phyloP scores from a whole-genome alignment of 1,139 yeast genomes.

The Wickerhamiella infanticola region DNA sequence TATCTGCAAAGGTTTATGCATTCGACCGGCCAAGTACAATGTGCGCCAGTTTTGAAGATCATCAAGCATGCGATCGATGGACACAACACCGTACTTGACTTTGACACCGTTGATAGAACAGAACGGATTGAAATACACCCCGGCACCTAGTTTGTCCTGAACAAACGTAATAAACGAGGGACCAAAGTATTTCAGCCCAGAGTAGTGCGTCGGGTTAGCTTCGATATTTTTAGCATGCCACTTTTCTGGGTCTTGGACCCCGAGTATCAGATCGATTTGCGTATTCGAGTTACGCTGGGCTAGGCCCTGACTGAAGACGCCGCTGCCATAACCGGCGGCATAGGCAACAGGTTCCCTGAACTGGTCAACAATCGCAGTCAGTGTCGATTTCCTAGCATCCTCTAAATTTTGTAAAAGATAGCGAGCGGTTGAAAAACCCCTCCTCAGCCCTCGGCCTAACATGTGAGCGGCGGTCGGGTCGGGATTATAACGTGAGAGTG shows the following conservation, averaged over 20 bases:
- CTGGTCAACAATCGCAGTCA: slow-evolving; percentile 36
- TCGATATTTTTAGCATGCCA: slow-evolving; percentile 65
- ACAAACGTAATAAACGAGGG: slow-evolving; percentile 41
- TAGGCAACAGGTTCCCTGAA: slow-evolving; percentile 57
- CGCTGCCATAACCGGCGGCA: slow-evolving; percentile 91
- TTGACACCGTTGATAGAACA: slow-evolving; percentile 46
- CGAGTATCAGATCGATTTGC: slow-evolving; percentile 79
- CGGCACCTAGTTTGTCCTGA: slow-evolving; percentile 62
- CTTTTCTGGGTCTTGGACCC: slow-evolving; percentile 53
- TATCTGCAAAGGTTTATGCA: slow-evolving; percentile 85
- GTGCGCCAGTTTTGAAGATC: slow-evolving; percentile 77
- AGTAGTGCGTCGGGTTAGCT: slow-evolving; percentile 61
- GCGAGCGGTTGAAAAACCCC: not conserved
- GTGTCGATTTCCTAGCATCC: slow-evolving; percentile 8
- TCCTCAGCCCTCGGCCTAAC: too few species aligned
- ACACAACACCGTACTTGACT: slow-evolving; percentile 78
- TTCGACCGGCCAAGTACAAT: slow-evolving; percentile 77
- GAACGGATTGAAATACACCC: slow-evolving; percentile 87
- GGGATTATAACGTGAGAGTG: too few species aligned
- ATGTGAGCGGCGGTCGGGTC: too few species aligned
- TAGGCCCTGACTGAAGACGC: slow-evolving; percentile 70
- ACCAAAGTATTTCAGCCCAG: slow-evolving; percentile 47
- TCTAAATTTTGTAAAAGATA: not conserved
- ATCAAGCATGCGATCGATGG: slow-evolving; percentile 39
- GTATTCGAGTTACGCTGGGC: slow-evolving; percentile 21